These are phyloP conservation scores for Beauveria australis DNA, from an alignment of 2,329 filamentous ascomycete genomes.

Conservation along the genomic window DNA sequence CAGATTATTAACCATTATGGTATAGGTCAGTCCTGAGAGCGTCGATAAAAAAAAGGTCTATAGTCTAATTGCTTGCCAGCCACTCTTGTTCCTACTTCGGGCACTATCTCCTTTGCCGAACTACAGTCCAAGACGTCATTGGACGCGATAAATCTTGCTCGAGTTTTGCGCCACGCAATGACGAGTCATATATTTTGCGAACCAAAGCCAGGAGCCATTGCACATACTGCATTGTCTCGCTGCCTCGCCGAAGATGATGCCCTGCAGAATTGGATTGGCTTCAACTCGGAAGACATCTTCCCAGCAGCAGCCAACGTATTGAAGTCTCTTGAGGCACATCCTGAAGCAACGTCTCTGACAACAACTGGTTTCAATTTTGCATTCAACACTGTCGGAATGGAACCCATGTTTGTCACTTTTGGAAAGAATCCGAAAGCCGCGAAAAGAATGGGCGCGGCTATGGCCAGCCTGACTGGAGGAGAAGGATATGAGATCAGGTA, in stretches of 20 bases:
- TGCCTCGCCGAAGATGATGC: slow-evolving; percentile 39
- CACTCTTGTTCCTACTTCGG: slow-evolving; percentile 40
- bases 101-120: slow-evolving; percentile 36
- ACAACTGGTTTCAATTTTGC: slow-evolving; percentile 44
- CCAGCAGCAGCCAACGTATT: slow-evolving; percentile 40
- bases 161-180: slow-evolving; percentile 48
- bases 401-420: slow-evolving; percentile 47
- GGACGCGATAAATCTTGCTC: slow-evolving; percentile 41
- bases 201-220: slow-evolving; percentile 38
- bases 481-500: slow-evolving; percentile 48
- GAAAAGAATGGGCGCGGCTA: slow-evolving; percentile 44
- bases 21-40: slow-evolving; percentile 30
- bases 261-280: slow-evolving; percentile 46
- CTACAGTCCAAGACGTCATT: slow-evolving; percentile 37
- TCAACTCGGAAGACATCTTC: slow-evolving; percentile 46
- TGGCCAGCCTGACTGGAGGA: slow-evolving; percentile 45
- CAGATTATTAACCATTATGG: slow-evolving; percentile 42
- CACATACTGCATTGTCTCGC: slow-evolving; percentile 47
- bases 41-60: neutral
- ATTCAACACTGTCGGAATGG: slow-evolving; percentile 39
- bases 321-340: slow-evolving; percentile 34
- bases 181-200: slow-evolving; percentile 49
- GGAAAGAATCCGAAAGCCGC: slow-evolving; percentile 39
- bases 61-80: slow-evolving; percentile 25
- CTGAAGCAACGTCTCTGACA: slow-evolving; percentile 39